These are phyloP conservation scores for Amanita pseudoporphyria DNA, from an alignment of 768 basidiomycete species.

Conservation along the genomic window DNA sequence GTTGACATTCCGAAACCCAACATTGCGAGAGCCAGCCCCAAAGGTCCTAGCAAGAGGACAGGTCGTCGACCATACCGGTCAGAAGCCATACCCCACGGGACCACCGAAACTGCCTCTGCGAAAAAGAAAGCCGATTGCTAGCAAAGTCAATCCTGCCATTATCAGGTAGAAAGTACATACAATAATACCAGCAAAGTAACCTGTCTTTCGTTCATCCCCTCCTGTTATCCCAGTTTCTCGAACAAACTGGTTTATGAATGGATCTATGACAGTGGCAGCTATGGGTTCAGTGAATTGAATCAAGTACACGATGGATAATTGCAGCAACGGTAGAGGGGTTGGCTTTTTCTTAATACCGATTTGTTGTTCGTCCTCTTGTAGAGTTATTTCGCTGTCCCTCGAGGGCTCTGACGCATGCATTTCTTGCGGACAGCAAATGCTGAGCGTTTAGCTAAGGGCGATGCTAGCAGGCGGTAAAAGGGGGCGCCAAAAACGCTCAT, in stretches of 20 bases:
- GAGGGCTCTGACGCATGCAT: neutral
- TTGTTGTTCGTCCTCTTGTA: neutral
- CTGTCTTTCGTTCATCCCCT: constrained; percentile 27
- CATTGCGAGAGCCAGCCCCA: constrained; percentile 30
- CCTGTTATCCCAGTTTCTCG: constrained; percentile 25
- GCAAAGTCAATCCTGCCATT: neutral
- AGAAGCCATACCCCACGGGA: constrained; percentile 36
- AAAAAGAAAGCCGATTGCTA: constrained; percentile 38
- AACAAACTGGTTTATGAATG: constrained; percentile 29
- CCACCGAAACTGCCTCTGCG: constrained; percentile 30
- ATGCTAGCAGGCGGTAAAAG: too few relatives aligned
- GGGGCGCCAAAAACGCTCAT: too few relatives aligned
- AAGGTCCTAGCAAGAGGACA: constrained; percentile 30
- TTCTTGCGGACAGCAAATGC: neutral
- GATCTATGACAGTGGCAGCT: constrained; percentile 28
- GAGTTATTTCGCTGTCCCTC: neutral
- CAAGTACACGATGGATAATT: constrained; percentile 21
- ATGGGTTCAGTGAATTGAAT: constrained; percentile 27
- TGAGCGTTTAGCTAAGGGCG: too few relatives aligned
- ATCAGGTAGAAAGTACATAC: constrained; percentile 15
- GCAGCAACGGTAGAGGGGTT: constrained; percentile 22
- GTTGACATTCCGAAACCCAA: constrained; percentile 32
- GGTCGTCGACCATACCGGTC: constrained; percentile 35
- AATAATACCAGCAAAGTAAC: constrained; percentile 32
- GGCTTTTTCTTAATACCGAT: neutral